Conservation (phyloP, 768 basidiomycete genomes). For the Russula sp. region DNA sequence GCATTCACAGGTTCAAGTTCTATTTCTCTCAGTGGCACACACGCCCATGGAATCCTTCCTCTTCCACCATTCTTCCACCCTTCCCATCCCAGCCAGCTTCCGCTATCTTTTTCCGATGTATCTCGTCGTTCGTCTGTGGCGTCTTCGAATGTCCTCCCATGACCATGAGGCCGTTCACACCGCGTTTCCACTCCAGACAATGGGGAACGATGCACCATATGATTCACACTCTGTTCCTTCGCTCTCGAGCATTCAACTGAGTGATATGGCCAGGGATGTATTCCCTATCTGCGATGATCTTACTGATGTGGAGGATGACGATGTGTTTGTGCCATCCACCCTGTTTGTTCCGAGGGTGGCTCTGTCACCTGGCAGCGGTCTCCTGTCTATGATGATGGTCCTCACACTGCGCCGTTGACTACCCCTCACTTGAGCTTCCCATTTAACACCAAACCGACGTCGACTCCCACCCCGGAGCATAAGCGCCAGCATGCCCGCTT, state of each 20-base stretch:
- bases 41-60: slow-evolving; percentile 70
- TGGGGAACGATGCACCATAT: slow-evolving; percentile 33
- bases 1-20: slow-evolving; percentile 4
- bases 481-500: slow-evolving; percentile 42
- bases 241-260: slow-evolving; percentile 30
- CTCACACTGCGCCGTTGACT: slow-evolving; percentile 45
- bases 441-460: slow-evolving; percentile 32
- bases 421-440: slow-evolving; percentile 33
- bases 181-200: slow-evolving; percentile 35
- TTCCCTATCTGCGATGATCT: slow-evolving; percentile 74
- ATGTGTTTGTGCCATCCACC: slow-evolving; percentile 42
- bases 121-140: slow-evolving; percentile 29
- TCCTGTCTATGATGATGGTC: slow-evolving; percentile 32
- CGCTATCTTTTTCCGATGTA: slow-evolving; percentile 32
- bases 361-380: slow-evolving; percentile 29
- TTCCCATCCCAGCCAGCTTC: slow-evolving; percentile 47
- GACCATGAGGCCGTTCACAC: slow-evolving; percentile 21
- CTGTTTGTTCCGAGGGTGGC: slow-evolving; percentile 32
- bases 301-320: slow-evolving; percentile 39
- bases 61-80: slow-evolving; percentile 75
- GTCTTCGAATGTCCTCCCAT: slow-evolving; percentile 23
- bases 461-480: slow-evolving; percentile 34
- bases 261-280: slow-evolving; percentile 28
- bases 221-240: slow-evolving; percentile 41
- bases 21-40: slow-evolving; percentile 33